Base-by-base conservation (phyloP, 352 stramenopile species). In the Globisporangium megalacanthum region DNA sequence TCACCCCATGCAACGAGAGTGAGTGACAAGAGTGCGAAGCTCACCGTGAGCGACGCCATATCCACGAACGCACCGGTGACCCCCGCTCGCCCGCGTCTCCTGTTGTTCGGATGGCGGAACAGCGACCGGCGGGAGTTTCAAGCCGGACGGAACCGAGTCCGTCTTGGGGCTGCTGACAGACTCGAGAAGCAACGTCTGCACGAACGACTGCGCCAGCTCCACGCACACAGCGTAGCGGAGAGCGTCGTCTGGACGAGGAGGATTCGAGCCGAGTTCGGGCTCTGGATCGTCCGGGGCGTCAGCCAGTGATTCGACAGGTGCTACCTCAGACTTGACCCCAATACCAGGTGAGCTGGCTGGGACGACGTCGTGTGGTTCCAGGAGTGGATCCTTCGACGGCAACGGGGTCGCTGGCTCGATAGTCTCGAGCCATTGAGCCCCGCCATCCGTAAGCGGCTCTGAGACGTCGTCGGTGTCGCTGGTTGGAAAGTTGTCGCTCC, bases 141-240 rank as follows among this genome's bases (percentile, higher is more conserved):
- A 22, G 13, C 22, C 6, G 4, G 15, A 25, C 15, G 48, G 48
- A 9, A 25, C 4, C 17, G 22, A 41, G 25, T n/a, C 4, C 4
- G 48, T 39, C 11, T 13, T 41, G 48, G 19, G 14, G 17, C 6
- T 45, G 5, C 19, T 45, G 7, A 42, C 4, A 9, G 17, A 25
- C 19, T 50, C 39, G 15, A 44, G 39, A 8, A 58, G 22, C 9
- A 58, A 41, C 8, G 15, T 14, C 17, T 51, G 25, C 13, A 58
- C 52, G 35, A 51, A 58, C 29, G 42, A 29, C 42, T 48, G 42
- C n/a, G 42, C 42, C 15, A 48, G 6, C n/a, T 48, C 17, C n/a
- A 19, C 17, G 42, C 42, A 29, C n/a, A 48, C 42, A 0, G 42
- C n/a, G n/a, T 11, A 19, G 2, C 4, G 42, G 11, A 22, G 6